Evolutionary conservation across 208 protist species (phyloP), one percentile per base, ranked within the genome.

Genomic region (Crithidia sp.): DNA sequence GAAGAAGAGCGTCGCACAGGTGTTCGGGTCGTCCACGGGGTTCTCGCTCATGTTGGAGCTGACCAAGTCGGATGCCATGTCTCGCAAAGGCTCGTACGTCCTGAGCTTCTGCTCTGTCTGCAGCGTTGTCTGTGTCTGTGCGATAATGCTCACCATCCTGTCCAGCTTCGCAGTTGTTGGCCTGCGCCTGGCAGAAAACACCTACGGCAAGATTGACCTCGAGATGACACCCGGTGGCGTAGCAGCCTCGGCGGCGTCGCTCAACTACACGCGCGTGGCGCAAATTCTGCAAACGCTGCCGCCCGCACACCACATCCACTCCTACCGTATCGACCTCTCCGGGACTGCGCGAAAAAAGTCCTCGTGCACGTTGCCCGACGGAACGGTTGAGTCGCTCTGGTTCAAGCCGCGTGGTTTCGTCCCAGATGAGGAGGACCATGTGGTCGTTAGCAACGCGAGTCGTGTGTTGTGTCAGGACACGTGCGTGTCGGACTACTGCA

Each of bases 51-150:
- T 87, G 74, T 7, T 87, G 5, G 58, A 72, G 19, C 19, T 91
- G 45, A 60, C 85, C 9, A 41, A 54, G 17, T 57, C 67, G 2
- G 82, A 90, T 53, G 65, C 72, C 2, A 53, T 57, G 53, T 41
- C 60, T 5, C 79, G 85, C 17, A 88, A 88, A 61, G 71, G 59
- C 0, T 76, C 76, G 5, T 94, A 84, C 57, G 56, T 50, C 43
- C 74, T 96, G 10, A 89, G 85, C 58, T 93, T 90, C 62, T 82
- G 77, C 62, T 89, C 87, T 1, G 78, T 90, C 8, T 86, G 81
- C 53, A 62, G 87, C 16, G 89, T 94, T 0, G 89, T 96, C 40
- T 68, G 83, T 43, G 47, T 92, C 7, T 91, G 80, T 52, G 77
- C 85, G 4, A 39, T 89, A 2, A 71, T 93, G 60, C 12, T 93